Base-by-base conservation (phyloP, 2,329 filamentous ascomycete genomes). In the Ophiocordyceps camponoti-leonardi region DNA sequence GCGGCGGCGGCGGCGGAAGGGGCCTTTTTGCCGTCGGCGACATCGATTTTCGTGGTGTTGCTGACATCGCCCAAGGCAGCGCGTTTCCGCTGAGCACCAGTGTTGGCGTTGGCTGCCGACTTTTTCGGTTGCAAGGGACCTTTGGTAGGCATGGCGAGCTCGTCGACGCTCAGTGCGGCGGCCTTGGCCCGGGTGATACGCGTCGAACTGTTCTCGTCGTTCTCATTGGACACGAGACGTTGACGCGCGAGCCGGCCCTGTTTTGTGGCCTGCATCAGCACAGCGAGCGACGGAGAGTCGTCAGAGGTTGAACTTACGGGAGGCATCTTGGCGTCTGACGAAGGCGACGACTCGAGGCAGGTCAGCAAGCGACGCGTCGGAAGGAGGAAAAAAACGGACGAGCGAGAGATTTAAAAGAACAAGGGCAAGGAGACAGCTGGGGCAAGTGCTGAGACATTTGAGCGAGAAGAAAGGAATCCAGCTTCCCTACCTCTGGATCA, bases 181-280 rank as follows among this genome's bases (percentile, higher is more conserved):
- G 87, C 80, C 69, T 96, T 95, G 53, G 92, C 88, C 67, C 92
- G 79, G 56, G 92, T 96, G 61, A 95, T 70, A 67, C 88, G 86
- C 67, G 83, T 86, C 49, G 83, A 79, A 48, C 71, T 75, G 63
- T 94, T 94, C 71, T 95, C 92, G 63, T 95, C 90, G 61, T 95
- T 95, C 71, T 95, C 88, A 65, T 93, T 92, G 53, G 82, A 83
- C 57, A 82, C 75, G 62, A 79, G 75, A 67, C 87, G 82, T 62
- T 79, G 75, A 65, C 83, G 77, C 58, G 79, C 71, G 61, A 76
- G 70, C 65, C 84, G 82, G 70, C 73, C 75, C 82, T 70, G 69
- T 22, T 45, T 39, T 31, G 30, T 28, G 35, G 28, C 11, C 23
- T 92, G 58, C 87, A 93, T 50, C 77, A 87, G 65, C 81, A 83